A percentile compares a stretch with the other conserved stretches of the same genome.
These are phyloP conservation scores for Rhodotorula sp. DNA, from an alignment of 1,284 basidiomycete species.

Conservation along the genomic window DNA sequence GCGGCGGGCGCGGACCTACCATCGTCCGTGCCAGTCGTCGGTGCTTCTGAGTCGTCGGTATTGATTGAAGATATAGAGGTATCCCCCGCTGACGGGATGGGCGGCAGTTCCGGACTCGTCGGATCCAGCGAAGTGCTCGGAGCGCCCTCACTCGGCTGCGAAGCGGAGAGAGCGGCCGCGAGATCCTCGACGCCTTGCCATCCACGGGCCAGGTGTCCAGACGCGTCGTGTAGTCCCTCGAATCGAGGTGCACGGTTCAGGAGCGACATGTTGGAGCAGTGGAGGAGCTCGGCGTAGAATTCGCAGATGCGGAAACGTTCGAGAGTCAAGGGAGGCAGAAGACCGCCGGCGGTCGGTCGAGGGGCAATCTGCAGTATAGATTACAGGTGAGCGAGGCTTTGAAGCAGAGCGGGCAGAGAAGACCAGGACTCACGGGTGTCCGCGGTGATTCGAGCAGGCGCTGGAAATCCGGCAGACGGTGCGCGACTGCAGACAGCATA, in stretches of 20 bases:
- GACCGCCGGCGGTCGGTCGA: slow-evolving; percentile 53
- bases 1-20: too few species aligned
- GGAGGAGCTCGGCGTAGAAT: slow-evolving; percentile 92
- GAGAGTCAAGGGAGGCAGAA: slow-evolving; percentile 77
- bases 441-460: slow-evolving; percentile 69
- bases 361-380: slow-evolving; percentile 20
- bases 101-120: slow-evolving; percentile 7
- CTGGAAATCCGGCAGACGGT: slow-evolving; percentile 70
- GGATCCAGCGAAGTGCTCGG: slow-evolving; percentile 1
- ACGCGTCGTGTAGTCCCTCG: slow-evolving; percentile 20
- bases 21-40: background rate
- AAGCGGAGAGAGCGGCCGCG: slow-evolving; percentile 29
- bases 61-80: too few species aligned
- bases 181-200: slow-evolving; percentile 35
- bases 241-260: slow-evolving; percentile 66
- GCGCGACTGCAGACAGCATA: slow-evolving; percentile 74
- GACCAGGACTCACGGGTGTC: slow-evolving; percentile 61
- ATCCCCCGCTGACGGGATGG: background rate
- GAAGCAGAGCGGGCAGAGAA: slow-evolving; percentile 13
- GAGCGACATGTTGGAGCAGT: slow-evolving; percentile 97
- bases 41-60: background rate
- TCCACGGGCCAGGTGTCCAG: slow-evolving; percentile 29
- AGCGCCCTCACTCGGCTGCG: slow-evolving; percentile 9
- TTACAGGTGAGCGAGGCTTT: background rate
- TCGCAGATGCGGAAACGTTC: slow-evolving; percentile 98